Evolutionary conservation across 331 rosid genomes (phyloP).

Genomic region (Cydonia oblonga): DNA sequence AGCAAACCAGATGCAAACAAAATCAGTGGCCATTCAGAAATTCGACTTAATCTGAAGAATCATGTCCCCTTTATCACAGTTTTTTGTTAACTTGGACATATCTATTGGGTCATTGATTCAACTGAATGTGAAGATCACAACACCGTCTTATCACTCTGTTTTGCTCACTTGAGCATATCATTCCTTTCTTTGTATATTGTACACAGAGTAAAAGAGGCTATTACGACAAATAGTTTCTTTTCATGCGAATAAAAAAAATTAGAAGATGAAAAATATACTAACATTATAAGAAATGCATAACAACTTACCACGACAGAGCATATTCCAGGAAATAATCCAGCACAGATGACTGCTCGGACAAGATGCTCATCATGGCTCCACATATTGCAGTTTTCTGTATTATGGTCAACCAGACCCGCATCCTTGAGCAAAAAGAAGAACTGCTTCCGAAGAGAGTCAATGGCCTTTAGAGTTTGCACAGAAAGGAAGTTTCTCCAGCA

Average conservation of each 20-base stretch:
- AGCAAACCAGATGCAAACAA: background rate
- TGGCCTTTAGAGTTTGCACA: slow-evolving; percentile 34
- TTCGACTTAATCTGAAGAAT: background rate
- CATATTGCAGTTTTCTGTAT: slow-evolving; percentile 11
- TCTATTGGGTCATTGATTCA: background rate
- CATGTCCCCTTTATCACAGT: background rate
- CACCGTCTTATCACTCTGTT: background rate
- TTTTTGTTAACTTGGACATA: background rate
- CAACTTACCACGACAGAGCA: slow-evolving; percentile 45
- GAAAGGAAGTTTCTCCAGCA: slow-evolving; percentile 48
- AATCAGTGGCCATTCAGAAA: background rate
- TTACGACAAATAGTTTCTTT: background rate
- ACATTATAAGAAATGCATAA: background rate
- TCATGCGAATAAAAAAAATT: no score
- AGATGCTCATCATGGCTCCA: slow-evolving; percentile 31
- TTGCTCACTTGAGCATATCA: background rate
- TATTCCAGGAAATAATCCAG: slow-evolving; percentile 35
- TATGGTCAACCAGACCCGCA: slow-evolving; percentile 21
- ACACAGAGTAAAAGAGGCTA: background rate
- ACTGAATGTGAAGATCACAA: background rate
- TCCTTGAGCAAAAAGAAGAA: slow-evolving; percentile 35
- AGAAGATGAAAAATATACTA: background rate
- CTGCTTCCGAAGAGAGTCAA: slow-evolving; percentile 40
- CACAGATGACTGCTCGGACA: slow-evolving; percentile 34
- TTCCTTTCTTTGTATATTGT: background rate